Evolutionary conservation across 163 green algal species (phyloP), one percentile per base, ranked within the genome.

Genomic region (Scenedesmus sp.): DNA sequence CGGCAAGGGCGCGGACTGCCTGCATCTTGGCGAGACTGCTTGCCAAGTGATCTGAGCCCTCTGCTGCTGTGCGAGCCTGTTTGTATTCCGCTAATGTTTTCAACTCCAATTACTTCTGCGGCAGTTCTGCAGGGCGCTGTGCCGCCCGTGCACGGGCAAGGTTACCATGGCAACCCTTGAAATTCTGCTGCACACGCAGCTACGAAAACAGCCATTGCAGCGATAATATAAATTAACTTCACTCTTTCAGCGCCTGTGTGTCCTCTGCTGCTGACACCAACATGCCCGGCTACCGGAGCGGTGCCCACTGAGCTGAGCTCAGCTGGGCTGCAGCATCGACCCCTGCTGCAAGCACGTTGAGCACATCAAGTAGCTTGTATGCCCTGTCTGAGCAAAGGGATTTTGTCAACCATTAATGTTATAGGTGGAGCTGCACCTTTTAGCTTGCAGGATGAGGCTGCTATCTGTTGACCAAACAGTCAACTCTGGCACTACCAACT

Each of bases 1-100:
- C 34, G 34, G 66, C 84, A 52, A 90, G 52, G 16, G n/a, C 66
- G 46, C 83, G 64, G 18, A 90, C 55, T 56, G 82, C 83, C 90
- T 90, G 90, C 90, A 93, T 92, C 10, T 59, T 85, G 88, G 4
- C 86, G 83, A 26, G 83, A 77, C 83, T 77, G 67, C n/a, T 54
- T 88, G 23, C 57, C 76, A 57, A 20, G 46, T 76, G 10, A n/a
- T 76, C 23, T 7, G 57, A 15, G 83, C n/a, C 57, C 23, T 13
- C 7, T 79, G 20, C 23, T 52, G 23, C 23, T 79, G 70, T n/a
- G 70, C 23, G 70, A 23, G 23, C 23, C 23, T 46, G 0, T 79
- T 2, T 52, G 3, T 6, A 34, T 16, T 76, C 1, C 18, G 10
- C 10, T 12, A 5, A 18, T 23, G 9, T 70, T 70, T 70, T 16